These are phyloP conservation scores for Thymus quinquecostatus DNA, from an alignment of 257 asterid genomes.

Conservation along the genomic window DNA sequence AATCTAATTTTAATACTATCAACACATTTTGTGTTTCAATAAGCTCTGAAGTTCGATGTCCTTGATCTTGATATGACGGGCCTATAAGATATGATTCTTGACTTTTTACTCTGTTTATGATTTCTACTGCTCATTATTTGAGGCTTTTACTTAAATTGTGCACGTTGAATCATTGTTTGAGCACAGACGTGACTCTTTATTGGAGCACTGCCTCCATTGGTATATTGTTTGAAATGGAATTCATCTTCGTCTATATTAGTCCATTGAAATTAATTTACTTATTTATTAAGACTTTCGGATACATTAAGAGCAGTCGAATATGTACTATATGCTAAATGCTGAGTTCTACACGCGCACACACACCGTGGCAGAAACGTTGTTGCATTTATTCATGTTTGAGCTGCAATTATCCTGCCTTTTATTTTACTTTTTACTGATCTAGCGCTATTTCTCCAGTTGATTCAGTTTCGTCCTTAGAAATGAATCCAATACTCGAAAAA, in stretches of 20 bases:
- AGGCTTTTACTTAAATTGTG: no score
- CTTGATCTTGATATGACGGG: not conserved
- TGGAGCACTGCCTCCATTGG: no score
- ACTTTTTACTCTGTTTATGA: not conserved
- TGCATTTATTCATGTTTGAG: conserved; percentile 11
- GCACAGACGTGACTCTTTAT: no score
- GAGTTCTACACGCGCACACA: not conserved
- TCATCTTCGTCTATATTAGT: no score
- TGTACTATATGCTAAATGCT: not conserved
- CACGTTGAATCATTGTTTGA: no score
- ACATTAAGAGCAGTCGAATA: not conserved
- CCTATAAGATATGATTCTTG: not conserved
- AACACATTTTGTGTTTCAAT: not conserved
- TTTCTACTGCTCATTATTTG: not conserved
- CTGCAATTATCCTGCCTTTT: conserved; percentile 8
- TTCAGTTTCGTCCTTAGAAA: conserved; percentile 61
- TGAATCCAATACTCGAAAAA: conserved; percentile 54
- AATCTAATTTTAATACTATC: conserved; percentile 6
- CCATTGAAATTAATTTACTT: no score
- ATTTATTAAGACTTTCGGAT: no score
- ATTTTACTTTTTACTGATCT: conserved; percentile 18
- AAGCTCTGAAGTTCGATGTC: not conserved
- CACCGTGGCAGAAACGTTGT: not conserved
- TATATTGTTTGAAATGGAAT: no score
- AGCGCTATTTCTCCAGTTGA: conserved; percentile 57